A percentile compares a stretch with the other conserved stretches of the same genome.
Conservation (phyloP, 1,284 basidiomycete genomes). For the Cerioporus squamosus region DNA sequence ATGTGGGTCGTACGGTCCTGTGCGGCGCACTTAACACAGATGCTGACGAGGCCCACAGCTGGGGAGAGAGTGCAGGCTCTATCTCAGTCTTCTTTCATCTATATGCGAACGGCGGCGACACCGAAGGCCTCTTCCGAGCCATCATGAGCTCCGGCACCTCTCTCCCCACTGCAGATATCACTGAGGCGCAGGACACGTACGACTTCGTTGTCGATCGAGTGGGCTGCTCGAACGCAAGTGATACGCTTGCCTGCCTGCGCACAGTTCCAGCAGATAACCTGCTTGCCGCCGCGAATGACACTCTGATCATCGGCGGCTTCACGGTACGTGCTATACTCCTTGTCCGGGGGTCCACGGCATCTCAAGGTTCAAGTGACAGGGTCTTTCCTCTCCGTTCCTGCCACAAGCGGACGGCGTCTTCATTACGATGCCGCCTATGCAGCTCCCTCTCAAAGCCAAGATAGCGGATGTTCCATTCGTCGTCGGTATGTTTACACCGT, state of each 20-base stretch:
- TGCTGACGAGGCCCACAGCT: conserved; percentile 24
- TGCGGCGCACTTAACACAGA: no score
- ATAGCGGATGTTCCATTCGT: conserved; percentile 39
- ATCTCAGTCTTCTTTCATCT: conserved; percentile 40
- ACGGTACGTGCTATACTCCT: no score
- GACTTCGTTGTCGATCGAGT: conserved; percentile 37
- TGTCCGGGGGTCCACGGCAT: no score
- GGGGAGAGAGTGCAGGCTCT: conserved; percentile 47
- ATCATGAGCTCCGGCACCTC: conserved; percentile 43
- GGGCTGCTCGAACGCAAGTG: conserved; percentile 28
- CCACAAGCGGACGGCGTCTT: conserved; percentile 37
- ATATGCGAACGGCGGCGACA: conserved; percentile 37
- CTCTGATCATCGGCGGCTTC: not conserved
- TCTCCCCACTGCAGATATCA: conserved; percentile 34
- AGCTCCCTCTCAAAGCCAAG: conserved; percentile 29
- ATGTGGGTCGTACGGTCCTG: conserved; percentile 22
- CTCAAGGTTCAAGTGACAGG: no score
- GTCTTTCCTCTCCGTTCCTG: not conserved
- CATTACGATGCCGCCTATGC: conserved; percentile 32
- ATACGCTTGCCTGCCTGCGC: conserved; percentile 2
- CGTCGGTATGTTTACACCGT: conserved; percentile 15
- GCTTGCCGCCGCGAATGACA: not conserved
- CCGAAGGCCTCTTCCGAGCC: conserved; percentile 39
- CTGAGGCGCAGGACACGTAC: conserved; percentile 36
- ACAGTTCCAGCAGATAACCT: not conserved